Percentiles rank a stretch among this genome's conserved stretches.
Conservation (phyloP, 495 filamentous ascomycete genomes). For the Aspergillus homomorphus region DNA sequence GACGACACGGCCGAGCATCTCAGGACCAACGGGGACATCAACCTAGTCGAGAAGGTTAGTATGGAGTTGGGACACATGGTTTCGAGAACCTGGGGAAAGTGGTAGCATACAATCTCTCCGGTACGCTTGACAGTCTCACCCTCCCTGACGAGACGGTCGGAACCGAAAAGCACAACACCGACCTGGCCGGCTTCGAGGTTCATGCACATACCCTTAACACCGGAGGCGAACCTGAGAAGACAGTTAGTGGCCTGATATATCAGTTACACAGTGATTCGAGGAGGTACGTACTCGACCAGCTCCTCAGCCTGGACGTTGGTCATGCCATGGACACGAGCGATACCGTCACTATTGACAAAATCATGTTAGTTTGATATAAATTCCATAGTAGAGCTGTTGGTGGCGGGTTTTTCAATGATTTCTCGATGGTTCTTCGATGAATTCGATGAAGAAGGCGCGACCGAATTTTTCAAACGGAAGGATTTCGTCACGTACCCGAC, state of each 20-base stretch:
- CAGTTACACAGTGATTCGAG: slow-evolving; percentile 13
- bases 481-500: slow-evolving; percentile 77
- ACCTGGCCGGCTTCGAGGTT: slow-evolving; percentile 99
- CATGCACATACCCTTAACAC: slow-evolving; percentile 99
- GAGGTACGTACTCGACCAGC: slow-evolving; percentile 89
- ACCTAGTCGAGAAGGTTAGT: slow-evolving; percentile 56
- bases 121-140: slow-evolving; percentile 99
- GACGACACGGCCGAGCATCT: slow-evolving; percentile 95
- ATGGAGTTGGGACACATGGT: not conserved
- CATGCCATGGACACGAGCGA: slow-evolving; percentile 99
- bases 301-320: slow-evolving; percentile 99
- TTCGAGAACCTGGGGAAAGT: slow-evolving; percentile 6
- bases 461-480: slow-evolving; percentile 35
- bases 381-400: slow-evolving; percentile 1
- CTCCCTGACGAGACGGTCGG: slow-evolving; percentile 99
- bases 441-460: slow-evolving; percentile 31
- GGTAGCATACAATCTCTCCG: slow-evolving; percentile 85
- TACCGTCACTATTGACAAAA: slow-evolving; percentile 81
- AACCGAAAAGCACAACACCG: slow-evolving; percentile 99
- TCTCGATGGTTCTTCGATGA: slow-evolving; percentile 20
- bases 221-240: slow-evolving; percentile 87
- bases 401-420: slow-evolving; percentile 2
- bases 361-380: slow-evolving; percentile 15
- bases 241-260: slow-evolving; percentile 35
- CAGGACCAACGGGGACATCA: slow-evolving; percentile 91